Evolutionary conservation across 139 green algal genomes (phyloP).

Genomic region (Eudorina sp.): DNA sequence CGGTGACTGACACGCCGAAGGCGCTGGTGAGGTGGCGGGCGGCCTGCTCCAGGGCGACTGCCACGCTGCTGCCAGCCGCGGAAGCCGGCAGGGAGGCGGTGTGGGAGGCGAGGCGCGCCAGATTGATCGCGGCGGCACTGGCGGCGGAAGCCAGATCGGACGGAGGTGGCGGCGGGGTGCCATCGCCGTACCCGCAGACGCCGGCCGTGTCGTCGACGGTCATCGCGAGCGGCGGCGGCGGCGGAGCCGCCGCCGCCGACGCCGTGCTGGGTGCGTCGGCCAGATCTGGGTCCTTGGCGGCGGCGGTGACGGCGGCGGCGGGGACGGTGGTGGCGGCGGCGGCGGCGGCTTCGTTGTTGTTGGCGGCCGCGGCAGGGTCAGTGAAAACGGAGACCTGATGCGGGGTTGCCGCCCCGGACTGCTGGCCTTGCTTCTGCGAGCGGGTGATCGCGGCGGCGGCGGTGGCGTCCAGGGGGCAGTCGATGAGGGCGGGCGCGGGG

Average conservation of each 20-base stretch:
- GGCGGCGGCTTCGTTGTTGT: not conserved
- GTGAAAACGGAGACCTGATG: not conserved
- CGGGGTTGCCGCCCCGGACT: too few relatives aligned
- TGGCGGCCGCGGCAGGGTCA: not conserved
- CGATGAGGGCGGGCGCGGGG: too few relatives aligned
- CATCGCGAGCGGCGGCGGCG: not conserved
- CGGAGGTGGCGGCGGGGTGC: not conserved
- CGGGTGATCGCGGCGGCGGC: too few relatives aligned
- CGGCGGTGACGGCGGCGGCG: not conserved
- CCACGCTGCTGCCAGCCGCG: too few relatives aligned
- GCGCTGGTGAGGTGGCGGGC: not conserved
- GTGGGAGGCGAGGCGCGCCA: not conserved
- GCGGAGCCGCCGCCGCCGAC: not conserved
- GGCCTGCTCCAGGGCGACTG: not conserved
- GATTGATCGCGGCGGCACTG: not conserved
- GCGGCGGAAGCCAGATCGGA: slow-evolving; percentile 4
- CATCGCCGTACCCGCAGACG: not conserved
- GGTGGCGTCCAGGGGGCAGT: too few relatives aligned
- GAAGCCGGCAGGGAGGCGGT: too few relatives aligned
- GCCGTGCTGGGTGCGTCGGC: not conserved
- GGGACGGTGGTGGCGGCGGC: not conserved
- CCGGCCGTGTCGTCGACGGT: not conserved
- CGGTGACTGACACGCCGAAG: too few relatives aligned
- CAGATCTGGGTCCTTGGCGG: not conserved
- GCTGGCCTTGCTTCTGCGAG: too few relatives aligned